Evolutionary conservation across 768 basidiomycete genomes (phyloP).

Genomic region (Kwoniella sp.): DNA sequence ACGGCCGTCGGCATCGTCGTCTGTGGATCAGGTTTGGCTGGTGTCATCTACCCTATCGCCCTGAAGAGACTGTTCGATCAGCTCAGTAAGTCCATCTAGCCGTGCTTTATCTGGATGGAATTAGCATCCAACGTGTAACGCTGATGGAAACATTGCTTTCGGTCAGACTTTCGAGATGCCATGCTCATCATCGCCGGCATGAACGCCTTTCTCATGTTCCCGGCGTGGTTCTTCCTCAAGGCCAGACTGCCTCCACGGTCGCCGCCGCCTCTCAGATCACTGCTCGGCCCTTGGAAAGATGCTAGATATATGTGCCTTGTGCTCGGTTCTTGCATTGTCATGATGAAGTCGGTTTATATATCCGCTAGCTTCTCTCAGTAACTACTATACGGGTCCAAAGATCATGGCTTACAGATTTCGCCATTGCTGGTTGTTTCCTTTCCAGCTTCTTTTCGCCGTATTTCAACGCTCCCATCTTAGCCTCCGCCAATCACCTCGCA

Average conservation of each 20-base stretch:
- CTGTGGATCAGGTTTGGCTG: conserved; percentile 48
- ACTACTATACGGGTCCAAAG: too few species aligned
- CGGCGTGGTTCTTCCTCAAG: conserved; percentile 49
- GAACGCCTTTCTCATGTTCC: conserved; percentile 49
- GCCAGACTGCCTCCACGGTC: conserved; percentile 45
- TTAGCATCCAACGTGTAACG: not conserved
- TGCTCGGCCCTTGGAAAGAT: conserved; percentile 45
- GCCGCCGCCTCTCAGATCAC: conserved; percentile 37
- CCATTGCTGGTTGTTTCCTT: not conserved
- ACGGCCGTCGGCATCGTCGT: conserved; percentile 51
- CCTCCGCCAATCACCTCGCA: conserved; percentile 36
- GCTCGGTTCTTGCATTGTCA: conserved; percentile 41
- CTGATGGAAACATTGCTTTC: conserved; percentile 3
- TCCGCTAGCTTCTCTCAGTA: too few species aligned
- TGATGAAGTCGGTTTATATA: conserved; percentile 43
- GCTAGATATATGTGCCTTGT: conserved; percentile 41
- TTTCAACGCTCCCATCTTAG: conserved; percentile 45
- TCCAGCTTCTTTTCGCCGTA: conserved; percentile 50
- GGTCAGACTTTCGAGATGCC: conserved; percentile 43
- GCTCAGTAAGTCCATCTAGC: conserved; percentile 32
- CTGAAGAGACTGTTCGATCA: conserved; percentile 41
- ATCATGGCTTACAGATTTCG: too few species aligned
- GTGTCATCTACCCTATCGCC: conserved; percentile 53
- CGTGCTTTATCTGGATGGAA: not conserved
- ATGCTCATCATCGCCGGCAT: conserved; percentile 50